These are phyloP conservation scores for Diaporthe destruens DNA, from an alignment of 2,329 filamentous ascomycete species.

Conservation along the genomic window DNA sequence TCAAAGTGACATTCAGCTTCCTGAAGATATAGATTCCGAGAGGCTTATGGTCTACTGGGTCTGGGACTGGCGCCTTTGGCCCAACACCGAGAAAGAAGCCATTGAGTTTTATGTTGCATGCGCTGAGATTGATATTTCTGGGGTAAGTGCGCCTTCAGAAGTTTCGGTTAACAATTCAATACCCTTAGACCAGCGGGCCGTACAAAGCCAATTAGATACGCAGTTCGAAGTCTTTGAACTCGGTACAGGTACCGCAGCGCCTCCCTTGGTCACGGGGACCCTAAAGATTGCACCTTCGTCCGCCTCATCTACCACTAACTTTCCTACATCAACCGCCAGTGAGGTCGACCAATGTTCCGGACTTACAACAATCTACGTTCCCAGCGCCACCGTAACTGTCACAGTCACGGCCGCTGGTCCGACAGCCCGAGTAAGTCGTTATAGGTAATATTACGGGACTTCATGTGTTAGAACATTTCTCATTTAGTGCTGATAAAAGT, in stretches of 20 bases:
- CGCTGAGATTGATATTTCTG: background rate
- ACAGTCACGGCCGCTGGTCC: background rate
- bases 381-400: background rate
- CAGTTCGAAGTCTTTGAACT: conserved; percentile 5
- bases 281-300: background rate
- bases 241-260: background rate
- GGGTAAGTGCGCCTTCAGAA: background rate
- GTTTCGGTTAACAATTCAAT: background rate
- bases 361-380: background rate
- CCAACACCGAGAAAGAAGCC: background rate
- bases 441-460: background rate
- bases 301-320: background rate
- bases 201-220: background rate
- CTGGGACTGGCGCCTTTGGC: background rate
- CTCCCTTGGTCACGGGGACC: background rate
- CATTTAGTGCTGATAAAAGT: background rate
- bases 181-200: background rate
- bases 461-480: background rate
- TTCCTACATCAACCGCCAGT: background rate
- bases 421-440: background rate
- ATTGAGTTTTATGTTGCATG: background rate
- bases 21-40: background rate
- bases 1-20: background rate
- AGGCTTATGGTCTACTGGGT: background rate
- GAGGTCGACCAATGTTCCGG: background rate